Conservation (phyloP, 2,329 filamentous ascomycete species). For the Fusarium albosuccineum region DNA sequence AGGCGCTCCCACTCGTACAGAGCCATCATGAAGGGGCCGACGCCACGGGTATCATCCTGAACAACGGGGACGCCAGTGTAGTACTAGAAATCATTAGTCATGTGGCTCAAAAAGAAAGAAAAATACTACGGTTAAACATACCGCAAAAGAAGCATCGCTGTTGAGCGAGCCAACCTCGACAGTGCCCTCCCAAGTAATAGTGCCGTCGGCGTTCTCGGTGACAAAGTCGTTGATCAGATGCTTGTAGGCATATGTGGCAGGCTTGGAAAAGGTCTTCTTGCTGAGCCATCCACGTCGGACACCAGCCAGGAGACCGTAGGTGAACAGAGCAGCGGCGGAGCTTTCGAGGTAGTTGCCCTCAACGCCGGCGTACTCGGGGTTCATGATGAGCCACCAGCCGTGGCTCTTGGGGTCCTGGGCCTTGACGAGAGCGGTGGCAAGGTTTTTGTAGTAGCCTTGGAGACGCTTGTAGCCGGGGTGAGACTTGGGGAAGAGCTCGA, state of each 20-base stretch:
- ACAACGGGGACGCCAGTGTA: constrained; percentile 45
- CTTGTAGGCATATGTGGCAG: constrained; percentile 46
- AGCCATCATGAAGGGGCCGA: constrained; percentile 48
- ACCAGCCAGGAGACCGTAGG: constrained; percentile 64
- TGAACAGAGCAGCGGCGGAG: constrained; percentile 70
- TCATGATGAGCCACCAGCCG: constrained; percentile 72
- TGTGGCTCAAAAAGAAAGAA: fast-evolving
- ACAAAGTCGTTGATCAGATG: constrained; percentile 60
- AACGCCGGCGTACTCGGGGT: constrained; percentile 58
- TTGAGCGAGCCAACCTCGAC: constrained; percentile 65
- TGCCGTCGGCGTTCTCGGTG: constrained; percentile 60
- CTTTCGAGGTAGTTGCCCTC: constrained; percentile 72
- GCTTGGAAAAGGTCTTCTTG: constrained; percentile 31
- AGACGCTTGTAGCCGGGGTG: constrained; percentile 54
- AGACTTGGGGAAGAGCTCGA: constrained; percentile 59
- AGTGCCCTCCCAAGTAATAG: constrained; percentile 64
- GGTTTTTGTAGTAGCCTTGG: constrained; percentile 50
- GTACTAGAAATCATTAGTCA: constrained; percentile 32
- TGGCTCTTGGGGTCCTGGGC: constrained; percentile 59
- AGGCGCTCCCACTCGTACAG: constrained; percentile 47
- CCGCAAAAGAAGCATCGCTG: constrained; percentile 63
- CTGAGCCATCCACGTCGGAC: constrained; percentile 47
- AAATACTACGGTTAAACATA: constrained; percentile 44
- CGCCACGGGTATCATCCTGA: constrained; percentile 47
- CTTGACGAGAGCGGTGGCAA: constrained; percentile 43